phyloP scores from a whole-genome alignment of 2,329 filamentous ascomycete species.

The Paracoccidioides brasiliensis region DNA sequence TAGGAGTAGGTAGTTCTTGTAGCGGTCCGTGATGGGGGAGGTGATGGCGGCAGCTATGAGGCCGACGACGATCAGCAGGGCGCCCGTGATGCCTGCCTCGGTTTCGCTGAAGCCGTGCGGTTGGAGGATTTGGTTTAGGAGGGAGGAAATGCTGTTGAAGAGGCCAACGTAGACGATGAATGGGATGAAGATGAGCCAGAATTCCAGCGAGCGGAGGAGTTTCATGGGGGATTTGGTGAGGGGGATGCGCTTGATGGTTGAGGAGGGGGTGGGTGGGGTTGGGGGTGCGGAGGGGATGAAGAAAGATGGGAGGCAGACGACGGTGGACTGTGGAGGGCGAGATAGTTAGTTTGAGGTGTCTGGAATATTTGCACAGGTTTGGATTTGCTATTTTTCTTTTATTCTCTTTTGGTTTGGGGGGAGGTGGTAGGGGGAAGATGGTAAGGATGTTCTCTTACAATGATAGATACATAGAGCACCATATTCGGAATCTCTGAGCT shows the following conservation, averaged over 20 bases:
- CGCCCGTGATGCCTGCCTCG: slow-evolving; percentile 80
- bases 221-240: slow-evolving; percentile 40
- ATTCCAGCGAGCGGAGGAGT: slow-evolving; percentile 50
- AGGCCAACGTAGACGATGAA: slow-evolving; percentile 77
- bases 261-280: slow-evolving; percentile 60
- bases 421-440: not conserved
- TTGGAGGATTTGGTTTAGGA: slow-evolving; percentile 78
- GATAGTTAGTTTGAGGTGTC: too few relatives aligned
- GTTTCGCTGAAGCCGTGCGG: slow-evolving; percentile 77
- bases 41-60: slow-evolving; percentile 62
- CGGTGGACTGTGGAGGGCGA: slow-evolving; percentile 38
- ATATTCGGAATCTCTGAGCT: slow-evolving; percentile 59
- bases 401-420: not conserved
- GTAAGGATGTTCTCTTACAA: slow-evolving; percentile 40
- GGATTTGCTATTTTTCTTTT: not conserved
- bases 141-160: slow-evolving; percentile 82
- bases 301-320: slow-evolving; percentile 60
- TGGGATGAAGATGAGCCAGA: slow-evolving; percentile 70
- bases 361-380: not conserved
- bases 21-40: slow-evolving; percentile 72
- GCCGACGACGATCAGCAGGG: slow-evolving; percentile 77
- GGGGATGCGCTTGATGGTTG: slow-evolving; percentile 42
- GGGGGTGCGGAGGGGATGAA: slow-evolving; percentile 68
- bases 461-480: slow-evolving; percentile 73
- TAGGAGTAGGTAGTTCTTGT: slow-evolving; percentile 61